phyloP scores from a whole-genome alignment of 805 yeast genomes.

The Kodamaea leandrae region DNA sequence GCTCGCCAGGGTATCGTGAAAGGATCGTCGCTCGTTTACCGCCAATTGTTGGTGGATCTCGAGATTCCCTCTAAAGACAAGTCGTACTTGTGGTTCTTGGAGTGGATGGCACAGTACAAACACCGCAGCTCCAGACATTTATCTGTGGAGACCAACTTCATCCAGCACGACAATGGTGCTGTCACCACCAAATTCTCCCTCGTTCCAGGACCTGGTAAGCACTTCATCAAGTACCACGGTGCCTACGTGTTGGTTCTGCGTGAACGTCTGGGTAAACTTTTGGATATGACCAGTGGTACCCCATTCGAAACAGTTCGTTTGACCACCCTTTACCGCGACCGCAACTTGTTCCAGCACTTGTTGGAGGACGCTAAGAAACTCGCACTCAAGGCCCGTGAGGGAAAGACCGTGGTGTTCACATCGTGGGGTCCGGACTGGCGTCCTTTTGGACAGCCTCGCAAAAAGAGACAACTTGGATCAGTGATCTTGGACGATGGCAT shows the following conservation, averaged over 20 bases:
- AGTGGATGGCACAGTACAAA: constrained; percentile 90
- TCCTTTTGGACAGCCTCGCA: constrained; percentile 93
- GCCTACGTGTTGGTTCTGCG: constrained; percentile 87
- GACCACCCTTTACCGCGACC: constrained; percentile 84
- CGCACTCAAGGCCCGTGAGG: constrained; percentile 81
- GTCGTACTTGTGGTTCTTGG: constrained; percentile 90
- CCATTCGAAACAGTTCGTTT: constrained; percentile 96
- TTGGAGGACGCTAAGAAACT: constrained; percentile 78
- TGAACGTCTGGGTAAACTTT: constrained; percentile 83
- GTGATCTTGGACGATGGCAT: constrained; percentile 82
- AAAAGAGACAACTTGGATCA: constrained; percentile 77
- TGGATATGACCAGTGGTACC: constrained; percentile 86
- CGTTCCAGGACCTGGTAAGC: constrained; percentile 98
- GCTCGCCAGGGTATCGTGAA: constrained; percentile 67
- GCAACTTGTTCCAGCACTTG: constrained; percentile 63
- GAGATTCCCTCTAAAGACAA: constrained; percentile 93
- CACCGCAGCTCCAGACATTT: constrained; percentile 75
- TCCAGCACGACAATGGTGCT: constrained; percentile 91
- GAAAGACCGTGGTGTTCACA: constrained; percentile 89
- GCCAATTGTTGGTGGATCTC: constrained; percentile 84
- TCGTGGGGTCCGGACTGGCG: constrained; percentile 99
- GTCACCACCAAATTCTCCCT: constrained; percentile 82
- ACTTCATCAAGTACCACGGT: constrained; percentile 77
- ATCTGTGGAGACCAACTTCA: constrained; percentile 81
- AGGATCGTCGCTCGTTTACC: constrained; percentile 64